These are phyloP conservation scores for Plasmodium reichenowi DNA, from an alignment of 169 alveolate genomes.

Conservation along the genomic window DNA sequence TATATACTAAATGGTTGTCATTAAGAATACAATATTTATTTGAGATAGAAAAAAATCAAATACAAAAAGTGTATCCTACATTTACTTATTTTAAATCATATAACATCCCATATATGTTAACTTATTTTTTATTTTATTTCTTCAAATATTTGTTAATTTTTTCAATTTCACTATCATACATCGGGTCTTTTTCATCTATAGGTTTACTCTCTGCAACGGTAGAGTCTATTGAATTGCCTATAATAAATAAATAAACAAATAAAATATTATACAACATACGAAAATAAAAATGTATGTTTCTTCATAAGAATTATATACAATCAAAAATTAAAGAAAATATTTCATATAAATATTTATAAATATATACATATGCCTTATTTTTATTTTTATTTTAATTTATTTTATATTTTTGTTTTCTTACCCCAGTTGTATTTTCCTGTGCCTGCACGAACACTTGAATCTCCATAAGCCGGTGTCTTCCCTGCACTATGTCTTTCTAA, in stretches of 20 bases:
- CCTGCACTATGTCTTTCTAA: slow-evolving; percentile 77
- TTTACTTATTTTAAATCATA: no score
- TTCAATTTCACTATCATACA: slow-evolving; percentile 75
- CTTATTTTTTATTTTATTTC: slow-evolving; percentile 7
- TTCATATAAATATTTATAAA: not conserved
- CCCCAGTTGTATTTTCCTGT: slow-evolving; percentile 75
- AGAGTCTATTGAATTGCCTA: slow-evolving; percentile 49
- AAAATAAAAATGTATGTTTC: not conserved
- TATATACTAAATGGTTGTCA: no score
- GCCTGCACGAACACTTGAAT: slow-evolving; percentile 60
- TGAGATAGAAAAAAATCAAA: no score
- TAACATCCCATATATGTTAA: no score
- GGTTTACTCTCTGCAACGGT: slow-evolving; percentile 15
- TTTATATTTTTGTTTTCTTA: slow-evolving; percentile 2
- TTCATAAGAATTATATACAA: not conserved
- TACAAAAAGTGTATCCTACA: no score
- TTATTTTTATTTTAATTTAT: not conserved
- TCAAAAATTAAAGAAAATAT: not conserved
- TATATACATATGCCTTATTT: not conserved
- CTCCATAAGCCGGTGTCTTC: slow-evolving; percentile 71
- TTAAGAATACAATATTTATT: no score
- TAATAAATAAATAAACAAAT: not conserved
- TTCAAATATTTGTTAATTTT: slow-evolving; percentile 11
- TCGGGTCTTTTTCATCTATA: slow-evolving; percentile 69
- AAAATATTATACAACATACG: not conserved